Base-by-base conservation (phyloP, 2,329 filamentous ascomycete genomes). In the Cadophora malorum region DNA sequence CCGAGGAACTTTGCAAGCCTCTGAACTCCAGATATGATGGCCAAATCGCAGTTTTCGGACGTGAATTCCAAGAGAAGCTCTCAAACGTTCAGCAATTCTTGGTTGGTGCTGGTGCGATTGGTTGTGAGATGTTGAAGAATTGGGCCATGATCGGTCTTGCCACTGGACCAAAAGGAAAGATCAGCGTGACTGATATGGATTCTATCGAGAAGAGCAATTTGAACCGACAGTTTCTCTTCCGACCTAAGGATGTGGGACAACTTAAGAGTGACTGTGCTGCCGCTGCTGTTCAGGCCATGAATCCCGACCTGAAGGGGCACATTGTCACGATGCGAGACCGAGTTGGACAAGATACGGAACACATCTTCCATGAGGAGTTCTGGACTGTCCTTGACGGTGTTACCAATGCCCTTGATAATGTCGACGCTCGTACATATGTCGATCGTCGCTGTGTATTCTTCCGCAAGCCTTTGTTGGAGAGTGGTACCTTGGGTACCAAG, bases 81-180 rank as follows among this genome's bases (percentile, higher is more conserved):
- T 88, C 91, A 69, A 97, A 97, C 76, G 81, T 96, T 70, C 96
- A 90, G 76, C 89, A 98, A 76, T 99, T 99, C 83, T 85, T 99
- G 65, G 96, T 99, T 67, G 96, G 96, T 74, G 93, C 96, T 58
- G 96, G 96, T 75, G 96, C 96, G 71, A 99, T 99, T 79, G 96
- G 96, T 56, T 99, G 96, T 77, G 96, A 99, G 79, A 99, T 98
- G 91, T 83, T 99, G 74, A 99, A 99, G 88, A 98, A 98, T 80
- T 99, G 96, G 94, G 95, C 96, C 45, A 96, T 99, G 94, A 97
- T 98, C 79, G 96, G 96, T 73, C 84, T 99, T 35, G 95, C 91
- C 55, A 92, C 92, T 56, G 96, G 96, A 4, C 92, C 93, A 3
- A 87, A 94, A 60, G 96, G 96, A 75, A 91, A 91, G 80, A 96